Base-by-base conservation (phyloP, 495 filamentous ascomycete species). In the Pyrenopolyporus hunteri region DNA sequence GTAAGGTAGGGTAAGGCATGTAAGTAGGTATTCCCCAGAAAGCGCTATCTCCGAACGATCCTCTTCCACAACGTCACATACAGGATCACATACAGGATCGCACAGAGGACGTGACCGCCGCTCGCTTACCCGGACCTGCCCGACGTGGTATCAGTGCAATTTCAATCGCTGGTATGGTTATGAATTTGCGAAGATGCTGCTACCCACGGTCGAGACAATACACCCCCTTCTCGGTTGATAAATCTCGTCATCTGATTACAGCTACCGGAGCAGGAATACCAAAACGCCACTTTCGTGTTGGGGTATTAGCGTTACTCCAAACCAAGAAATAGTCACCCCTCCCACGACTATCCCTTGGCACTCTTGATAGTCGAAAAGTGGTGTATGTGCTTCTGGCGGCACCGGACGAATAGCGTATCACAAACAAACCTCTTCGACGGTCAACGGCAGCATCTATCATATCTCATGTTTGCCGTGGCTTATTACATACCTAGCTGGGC, bases 181-280 rank as follows among this genome's bases (percentile, higher is more conserved):
- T 43, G 49, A 10, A 22, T 55, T 60, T 65, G 44, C 56, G 45
- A 56, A 40, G 31, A 23, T 43, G 28, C 50, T 57, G 35, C 46
- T 57, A 61, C 62, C n/a, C 43, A 57, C 25, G 17, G 26, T 61
- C 63, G 45, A 66, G 57, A 56, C 50, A 56, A 22, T 52, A 33
- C 14, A 31, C 56, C 54, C 25, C 36, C 16, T 44, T 35, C 14
- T 17, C 16, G 23, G n/a, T 58, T 44, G 59, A 48, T 50, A 54
- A 59, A 25, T 56, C 33, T 35, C 35, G 63, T 66, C 63, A 66
- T 66, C 57, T 66, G 62, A 65, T n/a, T 29, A 60, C 56, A 46
- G 29, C 32, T 52, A 26, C 33, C 36, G 17, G 39, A 22, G 36
- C 45, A 57, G 39, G 43, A 57, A 52, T 44, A 45, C 44, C 45